These are phyloP conservation scores for Pittosporum tobira DNA, from an alignment of 129 eudicot genomes.

Conservation along the genomic window DNA sequence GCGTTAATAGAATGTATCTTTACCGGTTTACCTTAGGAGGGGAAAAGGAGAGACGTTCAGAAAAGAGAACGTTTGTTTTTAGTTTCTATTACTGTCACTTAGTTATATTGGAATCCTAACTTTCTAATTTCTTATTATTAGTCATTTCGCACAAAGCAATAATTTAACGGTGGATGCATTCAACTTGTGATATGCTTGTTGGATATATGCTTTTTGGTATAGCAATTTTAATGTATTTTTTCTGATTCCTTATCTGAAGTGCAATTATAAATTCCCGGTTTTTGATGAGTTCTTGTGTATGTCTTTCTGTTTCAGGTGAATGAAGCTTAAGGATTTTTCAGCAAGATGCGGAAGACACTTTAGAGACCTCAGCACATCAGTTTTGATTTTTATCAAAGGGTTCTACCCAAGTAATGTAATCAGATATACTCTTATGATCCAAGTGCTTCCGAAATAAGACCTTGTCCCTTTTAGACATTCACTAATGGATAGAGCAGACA, in stretches of 20 bases:
- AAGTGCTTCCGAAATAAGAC: conserved; percentile 8
- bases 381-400: conserved; percentile 21
- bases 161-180: background rate
- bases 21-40: too few relatives aligned
- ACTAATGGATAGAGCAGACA: conserved; percentile 55
- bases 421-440: conserved; percentile 19
- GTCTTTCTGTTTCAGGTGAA: conserved; percentile 38
- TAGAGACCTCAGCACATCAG: conserved; percentile 15
- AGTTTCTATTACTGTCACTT: background rate
- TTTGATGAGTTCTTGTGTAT: conserved; percentile 6
- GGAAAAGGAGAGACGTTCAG: too few relatives aligned
- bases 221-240: background rate
- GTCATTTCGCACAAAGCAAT: background rate
- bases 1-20: too few relatives aligned
- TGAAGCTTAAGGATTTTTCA: conserved; percentile 37
- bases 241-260: background rate
- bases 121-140: background rate
- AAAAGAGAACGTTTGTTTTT: too few relatives aligned
- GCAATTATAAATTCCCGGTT: background rate
- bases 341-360: conserved; percentile 25
- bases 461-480: conserved; percentile 5
- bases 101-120: background rate
- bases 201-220: background rate
- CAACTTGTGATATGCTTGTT: background rate
- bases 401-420: conserved; percentile 34